Percentiles rank a stretch among this genome's conserved stretches.
These are phyloP conservation scores for Lipomyces orientalis DNA, from an alignment of 805 yeast genomes.

Conservation along the genomic window DNA sequence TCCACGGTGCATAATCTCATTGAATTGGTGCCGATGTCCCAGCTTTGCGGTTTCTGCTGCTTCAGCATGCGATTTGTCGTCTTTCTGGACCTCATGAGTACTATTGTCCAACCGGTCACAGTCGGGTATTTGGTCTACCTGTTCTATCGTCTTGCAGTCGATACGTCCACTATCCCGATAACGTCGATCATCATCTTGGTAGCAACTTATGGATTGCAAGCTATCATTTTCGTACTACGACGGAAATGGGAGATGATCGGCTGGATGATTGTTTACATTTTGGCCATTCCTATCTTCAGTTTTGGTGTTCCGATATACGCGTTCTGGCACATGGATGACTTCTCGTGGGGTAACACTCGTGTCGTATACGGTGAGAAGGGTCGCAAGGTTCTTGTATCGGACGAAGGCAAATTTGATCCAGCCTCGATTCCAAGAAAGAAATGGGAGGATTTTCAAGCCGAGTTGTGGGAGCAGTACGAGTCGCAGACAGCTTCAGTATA, in stretches of 20 bases:
- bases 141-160: slow-evolving; percentile 55
- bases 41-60: slow-evolving; percentile 69
- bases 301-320: slow-evolving; percentile 62
- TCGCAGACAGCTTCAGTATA: slow-evolving; percentile 20
- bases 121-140: slow-evolving; percentile 56
- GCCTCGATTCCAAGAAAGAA: slow-evolving; percentile 58
- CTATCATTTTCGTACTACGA: slow-evolving; percentile 56
- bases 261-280: slow-evolving; percentile 61
- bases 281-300: slow-evolving; percentile 66
- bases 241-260: slow-evolving; percentile 55
- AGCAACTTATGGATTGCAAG: slow-evolving; percentile 64
- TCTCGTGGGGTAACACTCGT: slow-evolving; percentile 71
- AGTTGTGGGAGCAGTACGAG: slow-evolving; percentile 47
- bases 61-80: slow-evolving; percentile 68
- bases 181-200: slow-evolving; percentile 62
- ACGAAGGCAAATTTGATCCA: slow-evolving; percentile 62
- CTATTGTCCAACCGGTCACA: slow-evolving; percentile 66
- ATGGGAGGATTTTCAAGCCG: slow-evolving; percentile 66
- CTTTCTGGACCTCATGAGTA: slow-evolving; percentile 61
- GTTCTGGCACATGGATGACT: slow-evolving; percentile 70
- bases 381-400: slow-evolving; percentile 54
- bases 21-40: slow-evolving; percentile 63
- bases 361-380: slow-evolving; percentile 59
- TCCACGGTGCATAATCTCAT: slow-evolving; percentile 68
- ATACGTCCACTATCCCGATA: slow-evolving; percentile 58